These are phyloP conservation scores for Dactylellina cionopaga DNA, from an alignment of 2,329 filamentous ascomycete genomes.

Conservation along the genomic window DNA sequence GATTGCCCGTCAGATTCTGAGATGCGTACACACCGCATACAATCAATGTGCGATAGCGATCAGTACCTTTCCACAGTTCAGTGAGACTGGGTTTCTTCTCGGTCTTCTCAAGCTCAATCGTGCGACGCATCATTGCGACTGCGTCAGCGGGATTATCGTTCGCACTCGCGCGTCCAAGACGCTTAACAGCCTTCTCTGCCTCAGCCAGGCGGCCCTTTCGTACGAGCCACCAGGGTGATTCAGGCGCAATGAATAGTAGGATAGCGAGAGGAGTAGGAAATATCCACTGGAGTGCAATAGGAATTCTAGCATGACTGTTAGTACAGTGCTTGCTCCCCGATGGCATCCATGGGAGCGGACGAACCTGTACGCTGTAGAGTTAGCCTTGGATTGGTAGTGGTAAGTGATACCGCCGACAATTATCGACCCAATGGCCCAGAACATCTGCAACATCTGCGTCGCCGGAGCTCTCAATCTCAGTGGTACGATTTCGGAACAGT, in stretches of 20 bases:
- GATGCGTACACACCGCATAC: constrained; percentile 65
- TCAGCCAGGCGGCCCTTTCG: constrained; percentile 59
- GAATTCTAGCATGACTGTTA: constrained; percentile 66
- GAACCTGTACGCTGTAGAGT: constrained; percentile 73
- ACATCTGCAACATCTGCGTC: constrained; percentile 71
- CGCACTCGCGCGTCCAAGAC: constrained; percentile 65
- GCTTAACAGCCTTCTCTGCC: constrained; percentile 59
- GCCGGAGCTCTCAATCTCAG: constrained; percentile 68
- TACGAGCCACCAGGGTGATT: constrained; percentile 61
- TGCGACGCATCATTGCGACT: constrained; percentile 85
- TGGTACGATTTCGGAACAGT: constrained; percentile 74
- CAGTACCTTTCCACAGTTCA: constrained; percentile 82
- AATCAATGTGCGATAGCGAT: constrained; percentile 80
- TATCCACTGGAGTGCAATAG: constrained; percentile 80
- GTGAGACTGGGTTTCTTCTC: constrained; percentile 78
- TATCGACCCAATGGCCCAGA: constrained; percentile 71
- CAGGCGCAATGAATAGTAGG: constrained; percentile 67
- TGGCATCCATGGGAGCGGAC: constrained; percentile 56
- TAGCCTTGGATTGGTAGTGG: constrained; percentile 71
- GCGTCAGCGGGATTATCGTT: constrained; percentile 61
- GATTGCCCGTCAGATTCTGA: constrained; percentile 62
- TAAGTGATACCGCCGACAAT: constrained; percentile 78
- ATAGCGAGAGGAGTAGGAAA: constrained; percentile 75
- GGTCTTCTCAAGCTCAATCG: constrained; percentile 79
- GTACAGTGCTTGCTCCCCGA: constrained; percentile 55